Base-by-base conservation (phyloP, 139 green algal genomes). In the Coelastrella sp. region DNA sequence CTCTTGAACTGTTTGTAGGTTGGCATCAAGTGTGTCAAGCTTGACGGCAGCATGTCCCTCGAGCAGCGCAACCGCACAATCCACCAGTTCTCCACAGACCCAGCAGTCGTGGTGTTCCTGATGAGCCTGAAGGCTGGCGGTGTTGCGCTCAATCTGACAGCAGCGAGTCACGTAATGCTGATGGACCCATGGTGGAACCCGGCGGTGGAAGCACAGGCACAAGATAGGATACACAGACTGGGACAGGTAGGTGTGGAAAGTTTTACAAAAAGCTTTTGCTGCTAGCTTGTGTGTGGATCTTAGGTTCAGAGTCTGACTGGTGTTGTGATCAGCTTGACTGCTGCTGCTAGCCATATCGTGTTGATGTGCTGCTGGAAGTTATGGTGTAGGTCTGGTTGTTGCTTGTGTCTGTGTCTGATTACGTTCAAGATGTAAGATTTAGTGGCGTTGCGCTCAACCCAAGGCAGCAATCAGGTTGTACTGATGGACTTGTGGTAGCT, bases 81-180 rank as follows among this genome's bases (percentile, higher is more conserved):
- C 85, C 20, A 93, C 5, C 57, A 88, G 54, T 99, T 99, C 95
- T 97, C 91, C 5, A 79, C 95, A 54, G 96, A 99, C 87, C 96
- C 97, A 0, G 80, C 92, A 66, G 92, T 96, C 5, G 59, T 73
- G 20, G 95, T 97, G 47, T 98, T 98, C 88, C 94, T 98, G 11
- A 97, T 98, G 97, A 96, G 88, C 73, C 93, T 98, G 32, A 97
- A 97, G 94, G 95, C 95, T 4, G 95, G 94, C 4, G 96, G 96
- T 14, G 97, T 99, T 79, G 97, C 97, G 11, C 95, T 99, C 86
- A 99, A 99, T 94, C 94, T 99, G 23, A 98, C 96, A 0, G 96
- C 95, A 3, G 97, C 96, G 19, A 94, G 76, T n/a, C 94, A 97
- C 81, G 96, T 98, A 19, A 95, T 98, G 78, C 93, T 98, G 7